A percentile compares a stretch with the other conserved stretches of the same genome.
phyloP scores from a whole-genome alignment of 2,329 filamentous ascomycete genomes.

The Aspergillus oerlinghausenensis region DNA sequence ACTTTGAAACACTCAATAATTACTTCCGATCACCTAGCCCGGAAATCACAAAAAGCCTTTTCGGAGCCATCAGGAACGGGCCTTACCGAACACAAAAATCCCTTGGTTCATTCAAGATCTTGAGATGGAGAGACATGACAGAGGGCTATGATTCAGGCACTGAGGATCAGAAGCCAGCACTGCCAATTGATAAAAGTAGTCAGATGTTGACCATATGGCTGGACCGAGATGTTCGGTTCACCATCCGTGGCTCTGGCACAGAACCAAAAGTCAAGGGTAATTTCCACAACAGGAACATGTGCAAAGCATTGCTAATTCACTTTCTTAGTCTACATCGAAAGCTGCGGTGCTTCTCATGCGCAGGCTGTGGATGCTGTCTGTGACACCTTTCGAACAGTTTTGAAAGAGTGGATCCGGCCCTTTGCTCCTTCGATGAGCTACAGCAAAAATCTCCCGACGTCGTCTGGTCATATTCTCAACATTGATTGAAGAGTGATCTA shows the following conservation, averaged over 20 bases:
- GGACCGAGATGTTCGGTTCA: conserved; percentile 52
- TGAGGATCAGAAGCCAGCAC: conserved; percentile 46
- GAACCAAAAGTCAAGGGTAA: conserved; percentile 63
- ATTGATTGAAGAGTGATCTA: conserved; percentile 10
- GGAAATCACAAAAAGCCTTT: conserved; percentile 49
- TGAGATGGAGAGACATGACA: conserved; percentile 60
- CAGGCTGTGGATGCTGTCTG: conserved; percentile 34
- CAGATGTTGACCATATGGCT: conserved; percentile 63
- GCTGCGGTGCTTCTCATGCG: conserved; percentile 33
- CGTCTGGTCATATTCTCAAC: conserved; percentile 32
- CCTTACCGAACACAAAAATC: conserved; percentile 39
- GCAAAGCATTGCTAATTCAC: conserved; percentile 4
- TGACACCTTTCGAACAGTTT: conserved; percentile 32
- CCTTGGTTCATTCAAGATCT: conserved; percentile 50
- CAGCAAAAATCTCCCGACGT: conserved; percentile 32
- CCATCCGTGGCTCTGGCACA: conserved; percentile 58
- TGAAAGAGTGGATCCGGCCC: conserved; percentile 36
- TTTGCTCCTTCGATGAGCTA: conserved; percentile 37
- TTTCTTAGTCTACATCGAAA: conserved; percentile 39
- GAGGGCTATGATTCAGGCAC: conserved; percentile 56
- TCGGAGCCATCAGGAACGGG: conserved; percentile 49
- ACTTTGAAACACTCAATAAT: conserved; percentile 60
- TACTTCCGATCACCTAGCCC: conserved; percentile 58
- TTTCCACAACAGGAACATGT: conserved; percentile 2
- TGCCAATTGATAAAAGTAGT: conserved; percentile 53